These are phyloP conservation scores for Clarkia xantiana DNA, from an alignment of 345 rosid species.

Conservation along the genomic window DNA sequence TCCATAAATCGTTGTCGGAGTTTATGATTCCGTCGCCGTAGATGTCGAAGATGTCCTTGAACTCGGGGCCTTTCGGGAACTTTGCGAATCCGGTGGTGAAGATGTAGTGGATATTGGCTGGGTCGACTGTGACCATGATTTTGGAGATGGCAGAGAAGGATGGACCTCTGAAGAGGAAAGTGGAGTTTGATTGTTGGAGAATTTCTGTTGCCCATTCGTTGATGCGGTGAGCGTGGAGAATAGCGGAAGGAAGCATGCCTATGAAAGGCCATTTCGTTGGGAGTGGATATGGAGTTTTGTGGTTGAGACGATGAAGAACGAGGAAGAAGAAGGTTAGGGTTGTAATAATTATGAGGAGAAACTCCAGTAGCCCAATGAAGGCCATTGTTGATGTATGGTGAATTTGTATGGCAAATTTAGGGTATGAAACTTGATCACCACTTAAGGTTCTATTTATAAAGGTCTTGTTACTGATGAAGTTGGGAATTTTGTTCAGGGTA, in stretches of 20 bases:
- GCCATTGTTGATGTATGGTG: no score
- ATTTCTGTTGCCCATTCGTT: neutral
- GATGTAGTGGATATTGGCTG: no score
- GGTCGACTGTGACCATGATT: no score
- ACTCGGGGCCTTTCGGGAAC: slow-evolving; percentile 38
- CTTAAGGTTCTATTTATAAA: no score
- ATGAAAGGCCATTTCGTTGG: slow-evolving; percentile 31
- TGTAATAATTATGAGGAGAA: no score
- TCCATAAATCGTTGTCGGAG: slow-evolving; percentile 31
- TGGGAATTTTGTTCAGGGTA: no score
- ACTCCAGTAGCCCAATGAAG: no score
- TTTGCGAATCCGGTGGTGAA: no score
- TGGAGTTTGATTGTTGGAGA: neutral
- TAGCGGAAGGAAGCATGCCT: slow-evolving; percentile 32
- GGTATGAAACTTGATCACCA: no score
- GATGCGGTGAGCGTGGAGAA: neutral
- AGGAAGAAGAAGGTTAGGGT: slow-evolving; percentile 24
- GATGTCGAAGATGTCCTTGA: slow-evolving; percentile 28
- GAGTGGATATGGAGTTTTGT: slow-evolving; percentile 5
- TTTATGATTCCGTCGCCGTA: slow-evolving; percentile 49
- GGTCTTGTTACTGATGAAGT: no score
- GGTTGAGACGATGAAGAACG: slow-evolving; percentile 8
- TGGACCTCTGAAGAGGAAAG: slow-evolving; percentile 1
- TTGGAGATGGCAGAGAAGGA: no score
- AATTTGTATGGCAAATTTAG: no score